These are phyloP conservation scores for Rasamsonia emersonii DNA, from an alignment of 2,329 filamentous ascomycete genomes.

Conservation along the genomic window DNA sequence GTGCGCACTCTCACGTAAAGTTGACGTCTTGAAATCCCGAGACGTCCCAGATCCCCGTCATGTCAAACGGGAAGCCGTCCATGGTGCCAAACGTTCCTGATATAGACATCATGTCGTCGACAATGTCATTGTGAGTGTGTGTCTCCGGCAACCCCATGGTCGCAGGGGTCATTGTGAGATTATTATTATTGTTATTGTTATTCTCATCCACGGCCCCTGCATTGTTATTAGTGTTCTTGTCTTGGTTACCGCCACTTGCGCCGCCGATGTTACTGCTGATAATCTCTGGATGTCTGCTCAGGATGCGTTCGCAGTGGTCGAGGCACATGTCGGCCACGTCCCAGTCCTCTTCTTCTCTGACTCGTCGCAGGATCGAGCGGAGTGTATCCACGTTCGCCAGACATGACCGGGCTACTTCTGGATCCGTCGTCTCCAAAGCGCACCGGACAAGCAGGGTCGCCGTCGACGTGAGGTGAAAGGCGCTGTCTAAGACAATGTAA, in stretches of 20 bases:
- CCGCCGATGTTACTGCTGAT: conserved; percentile 6
- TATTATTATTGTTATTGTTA: too few relatives aligned
- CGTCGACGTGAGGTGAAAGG: conserved; percentile 46
- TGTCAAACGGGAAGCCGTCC: conserved; percentile 39
- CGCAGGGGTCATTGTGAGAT: conserved; percentile 28
- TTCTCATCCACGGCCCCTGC: conserved; percentile 12
- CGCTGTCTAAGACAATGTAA: conserved; percentile 30
- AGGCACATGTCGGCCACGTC: conserved; percentile 48
- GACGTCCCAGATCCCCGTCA: conserved; percentile 39
- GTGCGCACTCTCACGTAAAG: conserved; percentile 11
- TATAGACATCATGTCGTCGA: conserved; percentile 40
- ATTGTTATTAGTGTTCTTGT: conserved; percentile 8
- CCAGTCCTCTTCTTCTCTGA: conserved; percentile 45
- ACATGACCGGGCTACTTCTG: conserved; percentile 37
- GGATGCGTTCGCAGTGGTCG: conserved; percentile 40
- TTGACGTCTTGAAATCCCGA: conserved; percentile 35
- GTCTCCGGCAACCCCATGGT: conserved; percentile 35
- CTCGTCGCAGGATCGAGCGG: conserved; percentile 39
- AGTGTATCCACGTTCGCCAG: conserved; percentile 41
- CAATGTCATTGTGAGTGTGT: conserved; percentile 37
- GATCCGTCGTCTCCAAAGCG: conserved; percentile 43
- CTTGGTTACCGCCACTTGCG: conserved; percentile 8
- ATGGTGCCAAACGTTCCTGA: conserved; percentile 38
- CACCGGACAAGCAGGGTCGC: conserved; percentile 46
- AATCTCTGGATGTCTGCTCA: conserved; percentile 30